Percentiles rank a stretch among this genome's conserved stretches.
Evolutionary conservation across 2,329 filamentous ascomycete genomes (phyloP).

Genomic region (Venturia nashicola): DNA sequence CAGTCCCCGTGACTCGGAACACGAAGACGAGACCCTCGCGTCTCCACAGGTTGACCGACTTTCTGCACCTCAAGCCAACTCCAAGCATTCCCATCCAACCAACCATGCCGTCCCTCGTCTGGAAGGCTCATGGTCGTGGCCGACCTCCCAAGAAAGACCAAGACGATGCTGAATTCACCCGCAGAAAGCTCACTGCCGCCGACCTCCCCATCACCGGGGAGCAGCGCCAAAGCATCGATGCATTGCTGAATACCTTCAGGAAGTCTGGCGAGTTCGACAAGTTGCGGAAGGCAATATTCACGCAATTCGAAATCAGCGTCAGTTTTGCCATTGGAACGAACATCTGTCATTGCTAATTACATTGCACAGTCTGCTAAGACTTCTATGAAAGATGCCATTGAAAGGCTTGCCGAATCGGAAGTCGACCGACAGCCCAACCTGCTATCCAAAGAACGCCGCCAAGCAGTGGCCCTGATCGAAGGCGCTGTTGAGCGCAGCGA

Average conservation of each 20-base stretch:
- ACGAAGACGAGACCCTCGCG: neutral
- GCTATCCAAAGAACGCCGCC: constrained; percentile 59
- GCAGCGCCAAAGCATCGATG: constrained; percentile 63
- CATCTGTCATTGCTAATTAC: constrained; percentile 1
- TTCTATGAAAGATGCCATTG: constrained; percentile 52
- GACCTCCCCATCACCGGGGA: constrained; percentile 62
- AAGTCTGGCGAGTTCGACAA: constrained; percentile 76
- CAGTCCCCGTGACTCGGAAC: no score
- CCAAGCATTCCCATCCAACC: neutral
- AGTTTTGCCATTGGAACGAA: neutral
- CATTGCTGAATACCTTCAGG: constrained; percentile 68
- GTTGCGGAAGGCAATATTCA: constrained; percentile 65
- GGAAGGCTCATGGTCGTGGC: neutral
- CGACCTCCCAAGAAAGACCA: neutral
- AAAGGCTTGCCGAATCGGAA: constrained; percentile 59
- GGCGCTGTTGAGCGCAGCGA: constrained; percentile 66
- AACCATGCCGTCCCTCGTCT: constrained; percentile 4
- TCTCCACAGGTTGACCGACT: neutral
- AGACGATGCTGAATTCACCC: constrained; percentile 8
- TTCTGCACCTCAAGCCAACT: neutral
- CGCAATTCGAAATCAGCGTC: constrained; percentile 59
- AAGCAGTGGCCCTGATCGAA: constrained; percentile 64
- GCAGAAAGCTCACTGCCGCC: constrained; percentile 56
- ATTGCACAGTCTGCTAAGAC: constrained; percentile 52
- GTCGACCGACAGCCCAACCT: constrained; percentile 58